These are phyloP conservation scores for Camellia japonica DNA, from an alignment of 148 eudicot genomes.

Conservation along the genomic window DNA sequence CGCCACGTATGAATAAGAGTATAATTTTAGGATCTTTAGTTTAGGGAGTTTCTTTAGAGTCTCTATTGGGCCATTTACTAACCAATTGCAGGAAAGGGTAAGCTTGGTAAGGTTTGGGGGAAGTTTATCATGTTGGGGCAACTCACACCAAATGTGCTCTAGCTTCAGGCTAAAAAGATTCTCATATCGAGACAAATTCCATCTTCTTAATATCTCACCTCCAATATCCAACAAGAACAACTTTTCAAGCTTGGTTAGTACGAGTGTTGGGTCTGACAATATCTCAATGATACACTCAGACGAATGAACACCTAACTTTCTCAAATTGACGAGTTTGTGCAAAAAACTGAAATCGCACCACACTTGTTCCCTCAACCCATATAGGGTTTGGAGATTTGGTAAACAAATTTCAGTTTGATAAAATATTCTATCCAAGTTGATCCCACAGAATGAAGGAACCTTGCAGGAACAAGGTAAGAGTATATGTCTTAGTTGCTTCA, in stretches of 20 bases:
- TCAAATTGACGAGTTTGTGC: background rate
- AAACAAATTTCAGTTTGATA: background rate
- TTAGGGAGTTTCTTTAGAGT: background rate
- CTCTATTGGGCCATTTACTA: background rate
- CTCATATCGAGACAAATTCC: background rate
- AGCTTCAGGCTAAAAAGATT: background rate
- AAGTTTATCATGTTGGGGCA: background rate
- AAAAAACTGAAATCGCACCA: background rate
- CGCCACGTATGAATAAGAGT: background rate
- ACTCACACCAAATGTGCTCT: background rate
- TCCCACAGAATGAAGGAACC: background rate
- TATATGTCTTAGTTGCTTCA: constrained; percentile 5
- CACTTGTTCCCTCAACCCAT: too few species aligned
- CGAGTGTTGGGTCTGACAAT: background rate
- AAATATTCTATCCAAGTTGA: background rate
- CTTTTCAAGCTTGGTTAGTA: background rate
- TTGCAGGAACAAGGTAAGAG: background rate
- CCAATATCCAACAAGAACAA: background rate
- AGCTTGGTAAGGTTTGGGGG: constrained; percentile 9
- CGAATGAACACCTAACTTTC: background rate
- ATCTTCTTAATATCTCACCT: background rate
- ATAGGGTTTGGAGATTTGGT: background rate
- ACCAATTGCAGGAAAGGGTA: background rate
- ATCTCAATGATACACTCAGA: background rate
- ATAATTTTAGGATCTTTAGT: background rate